Conservation (phyloP, 768 basidiomycete species). For the Podaxis carcinomalis region DNA sequence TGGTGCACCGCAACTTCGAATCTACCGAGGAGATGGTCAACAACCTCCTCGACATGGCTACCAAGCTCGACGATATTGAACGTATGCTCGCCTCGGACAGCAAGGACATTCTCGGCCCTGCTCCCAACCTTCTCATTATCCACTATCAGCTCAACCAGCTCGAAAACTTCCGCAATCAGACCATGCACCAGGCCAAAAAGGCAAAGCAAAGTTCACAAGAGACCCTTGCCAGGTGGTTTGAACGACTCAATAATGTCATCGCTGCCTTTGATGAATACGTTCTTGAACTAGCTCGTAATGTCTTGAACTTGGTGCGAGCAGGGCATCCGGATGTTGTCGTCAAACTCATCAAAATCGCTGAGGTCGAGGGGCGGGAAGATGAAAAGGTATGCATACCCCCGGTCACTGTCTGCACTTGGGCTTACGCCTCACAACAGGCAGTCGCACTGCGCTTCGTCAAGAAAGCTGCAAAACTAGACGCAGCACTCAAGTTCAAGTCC, state of each 20-base stretch:
- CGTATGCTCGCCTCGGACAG: conserved; percentile 73
- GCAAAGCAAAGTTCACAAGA: conserved; percentile 61
- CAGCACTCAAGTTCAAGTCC: conserved; percentile 89
- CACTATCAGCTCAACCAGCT: conserved; percentile 92
- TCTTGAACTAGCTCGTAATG: conserved; percentile 66
- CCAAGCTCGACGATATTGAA: conserved; percentile 75
- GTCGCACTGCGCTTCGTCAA: conserved; percentile 92
- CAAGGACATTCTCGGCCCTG: conserved; percentile 77
- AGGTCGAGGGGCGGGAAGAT: conserved; percentile 89
- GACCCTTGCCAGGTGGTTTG: conserved; percentile 77
- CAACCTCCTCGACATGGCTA: conserved; percentile 89
- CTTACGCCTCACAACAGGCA: conserved; percentile 46
- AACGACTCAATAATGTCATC: conserved; percentile 77
- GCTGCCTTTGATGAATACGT: conserved; percentile 84
- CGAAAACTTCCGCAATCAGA: conserved; percentile 91
- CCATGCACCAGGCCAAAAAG: conserved; percentile 90
- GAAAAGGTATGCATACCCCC: conserved; percentile 63
- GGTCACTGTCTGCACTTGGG: conserved; percentile 1
- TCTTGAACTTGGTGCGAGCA: conserved; percentile 74
- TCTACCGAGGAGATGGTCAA: conserved; percentile 95
- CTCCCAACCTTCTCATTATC: conserved; percentile 83
- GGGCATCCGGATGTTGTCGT: conserved; percentile 87
- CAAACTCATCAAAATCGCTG: conserved; percentile 87
- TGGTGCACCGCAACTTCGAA: conserved; percentile 92
- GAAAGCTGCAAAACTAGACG: conserved; percentile 88